Evolutionary conservation across 2,329 filamentous ascomycete species (phyloP).

Genomic region (Amauroascus verrucosus): DNA sequence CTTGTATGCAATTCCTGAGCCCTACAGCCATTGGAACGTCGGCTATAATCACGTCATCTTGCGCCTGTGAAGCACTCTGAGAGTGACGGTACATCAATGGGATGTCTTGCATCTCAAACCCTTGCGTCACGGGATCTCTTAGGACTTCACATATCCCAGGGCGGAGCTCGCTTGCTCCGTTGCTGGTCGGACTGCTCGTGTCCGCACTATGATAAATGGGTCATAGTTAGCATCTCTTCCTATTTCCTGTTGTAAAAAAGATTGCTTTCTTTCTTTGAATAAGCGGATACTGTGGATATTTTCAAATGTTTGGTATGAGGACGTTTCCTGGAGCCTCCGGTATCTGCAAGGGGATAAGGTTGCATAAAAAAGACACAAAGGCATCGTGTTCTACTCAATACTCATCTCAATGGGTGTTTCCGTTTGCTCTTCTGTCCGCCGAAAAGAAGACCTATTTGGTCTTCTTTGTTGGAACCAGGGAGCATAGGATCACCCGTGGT

Average conservation of each 20-base stretch:
- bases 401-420: not conserved
- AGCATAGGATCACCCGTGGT: not conserved
- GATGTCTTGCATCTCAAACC: not conserved
- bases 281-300: not conserved
- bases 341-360: not conserved
- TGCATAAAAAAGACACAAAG: not conserved
- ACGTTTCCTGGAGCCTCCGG: not conserved
- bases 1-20: not conserved
- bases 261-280: not conserved
- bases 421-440: not conserved
- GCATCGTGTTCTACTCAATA: not conserved
- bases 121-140: not conserved
- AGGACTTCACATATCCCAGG: not conserved
- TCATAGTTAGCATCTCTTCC: slow-evolving; percentile 7
- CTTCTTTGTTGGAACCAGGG: not conserved
- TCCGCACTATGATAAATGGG: slow-evolving; percentile 1
- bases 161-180: not conserved
- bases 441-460: not conserved
- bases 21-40: not conserved
- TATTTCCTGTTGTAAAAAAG: not conserved
- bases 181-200: not conserved
- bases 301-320: not conserved
- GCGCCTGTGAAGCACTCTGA: not conserved
- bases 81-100: not conserved
- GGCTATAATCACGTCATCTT: not conserved